Evolutionary conservation across 108 stramenopile genomes (phyloP), one percentile per base, ranked within the genome.

Genomic region (Cyclotella baltica): DNA sequence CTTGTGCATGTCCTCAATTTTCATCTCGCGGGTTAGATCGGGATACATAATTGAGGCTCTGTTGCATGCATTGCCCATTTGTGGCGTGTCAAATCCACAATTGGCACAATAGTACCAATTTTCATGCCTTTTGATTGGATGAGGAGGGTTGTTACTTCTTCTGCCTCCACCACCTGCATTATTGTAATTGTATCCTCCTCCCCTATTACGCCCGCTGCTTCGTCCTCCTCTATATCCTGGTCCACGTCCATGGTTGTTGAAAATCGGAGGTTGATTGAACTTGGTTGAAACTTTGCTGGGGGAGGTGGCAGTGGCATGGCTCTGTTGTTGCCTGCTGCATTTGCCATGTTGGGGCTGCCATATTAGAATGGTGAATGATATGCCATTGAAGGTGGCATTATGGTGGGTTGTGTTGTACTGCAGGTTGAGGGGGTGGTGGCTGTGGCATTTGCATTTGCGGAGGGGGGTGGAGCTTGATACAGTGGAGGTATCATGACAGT

Each of bases 41-140:
- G 55, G 4, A 5, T 48, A 25, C 22, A 10, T 25, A 23, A 10
- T 1, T 10, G 22, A 10, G 20, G 11, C 10, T n/a, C 55, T n/a
- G n/a, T 1, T 55, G 1, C 20, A 27, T 4, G 55, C n/a, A 25
- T 22, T 6, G 20, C 55, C 25, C 2, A 25, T 23, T 10, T 55
- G 55, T n/a, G 55, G 55, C 11, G 55, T 55, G 25, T 55, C 55
- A 23, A 55, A 55, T 2, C 23, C 55, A 27, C 55, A 55, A 5
- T n/a, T 25, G 55, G 4, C n/a, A 25, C 55, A 6, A 55, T 55
- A 25, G 22, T 11, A 55, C 55, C 55, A 55, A 23, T 55, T 55
- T 2, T 55, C 25, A 23, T 55, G 25, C 11, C 55, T 1, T 27
- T 55, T 55, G 23, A 55, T 25, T 6, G 55, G 55, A 5, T 55